These are phyloP conservation scores for Zalaria obscura DNA, from an alignment of 2,329 filamentous ascomycete species.

Conservation along the genomic window DNA sequence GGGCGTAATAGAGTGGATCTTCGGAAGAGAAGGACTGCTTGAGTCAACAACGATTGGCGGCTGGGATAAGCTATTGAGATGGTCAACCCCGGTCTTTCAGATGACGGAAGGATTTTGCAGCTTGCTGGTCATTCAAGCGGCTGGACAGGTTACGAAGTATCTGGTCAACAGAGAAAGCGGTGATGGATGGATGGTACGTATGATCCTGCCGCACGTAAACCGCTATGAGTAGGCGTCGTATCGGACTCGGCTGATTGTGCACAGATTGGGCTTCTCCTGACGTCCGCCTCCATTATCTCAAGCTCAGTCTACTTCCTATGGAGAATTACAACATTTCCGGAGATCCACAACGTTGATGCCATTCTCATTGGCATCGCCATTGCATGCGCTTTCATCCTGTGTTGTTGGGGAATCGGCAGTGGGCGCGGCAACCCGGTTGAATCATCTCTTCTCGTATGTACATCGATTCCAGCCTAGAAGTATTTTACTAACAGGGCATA, in stretches of 20 bases:
- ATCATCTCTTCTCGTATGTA: conserved; percentile 59
- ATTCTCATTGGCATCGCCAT: conserved; percentile 85
- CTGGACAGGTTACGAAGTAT: conserved; percentile 88
- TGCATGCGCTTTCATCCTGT: conserved; percentile 83
- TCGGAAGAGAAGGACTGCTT: conserved; percentile 70
- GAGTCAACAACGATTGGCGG: conserved; percentile 68
- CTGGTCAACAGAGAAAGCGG: conserved; percentile 85
- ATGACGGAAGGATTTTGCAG: conserved; percentile 94
- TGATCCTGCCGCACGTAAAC: not conserved
- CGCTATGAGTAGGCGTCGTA: not conserved
- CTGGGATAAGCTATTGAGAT: conserved; percentile 80
- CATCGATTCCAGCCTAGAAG: not conserved
- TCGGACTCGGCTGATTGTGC: conserved; percentile 19
- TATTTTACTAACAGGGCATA: conserved; percentile 9
- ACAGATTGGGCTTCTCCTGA: conserved; percentile 73
- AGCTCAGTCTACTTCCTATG: conserved; percentile 93
- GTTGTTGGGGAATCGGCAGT: conserved; percentile 85
- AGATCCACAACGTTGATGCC: conserved; percentile 83
- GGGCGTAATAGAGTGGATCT: conserved; percentile 71
- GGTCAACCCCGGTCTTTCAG: conserved; percentile 90
- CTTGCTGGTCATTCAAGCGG: conserved; percentile 84
- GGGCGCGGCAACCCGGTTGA: conserved; percentile 91
- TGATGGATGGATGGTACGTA: conserved; percentile 86
- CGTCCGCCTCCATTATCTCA: conserved; percentile 83
- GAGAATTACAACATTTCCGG: conserved; percentile 85